phyloP scores from a whole-genome alignment of 768 basidiomycete genomes.

The Boletus speciosus region DNA sequence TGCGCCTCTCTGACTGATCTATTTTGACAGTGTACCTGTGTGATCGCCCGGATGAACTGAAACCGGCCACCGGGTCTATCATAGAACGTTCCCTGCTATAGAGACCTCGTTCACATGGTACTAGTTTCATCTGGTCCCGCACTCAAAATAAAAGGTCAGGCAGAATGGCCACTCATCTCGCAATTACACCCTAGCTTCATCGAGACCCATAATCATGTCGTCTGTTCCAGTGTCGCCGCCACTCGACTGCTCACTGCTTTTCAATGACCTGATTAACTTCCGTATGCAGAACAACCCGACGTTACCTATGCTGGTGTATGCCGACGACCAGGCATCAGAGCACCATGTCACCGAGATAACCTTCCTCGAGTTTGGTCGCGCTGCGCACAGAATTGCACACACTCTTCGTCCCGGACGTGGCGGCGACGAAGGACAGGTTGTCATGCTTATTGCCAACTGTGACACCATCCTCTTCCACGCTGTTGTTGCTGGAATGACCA shows the following conservation, averaged over 20 bases:
- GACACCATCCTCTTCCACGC: slow-evolving; percentile 21
- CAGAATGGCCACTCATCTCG: background rate
- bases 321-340: slow-evolving; percentile 9
- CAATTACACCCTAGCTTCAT: background rate
- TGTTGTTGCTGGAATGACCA: slow-evolving; percentile 18
- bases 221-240: slow-evolving; percentile 10
- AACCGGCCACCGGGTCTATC: background rate
- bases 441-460: slow-evolving; percentile 30
- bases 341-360: slow-evolving; percentile 9
- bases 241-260: slow-evolving; percentile 11
- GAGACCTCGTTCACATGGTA: background rate
- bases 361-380: slow-evolving; percentile 17
- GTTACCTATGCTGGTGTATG: slow-evolving; percentile 13
- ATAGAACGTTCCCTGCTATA: background rate
- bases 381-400: slow-evolving; percentile 31
- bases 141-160: background rate
- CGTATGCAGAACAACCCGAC: slow-evolving; percentile 11
- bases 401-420: slow-evolving; percentile 9
- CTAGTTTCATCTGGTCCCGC: background rate
- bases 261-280: slow-evolving; percentile 19
- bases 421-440: slow-evolving; percentile 23
- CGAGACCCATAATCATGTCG: background rate
- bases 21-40: background rate
- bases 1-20: background rate
- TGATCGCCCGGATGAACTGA: background rate